phyloP scores from a whole-genome alignment of 2,329 filamentous ascomycete species.

The Helotiales sp. region DNA sequence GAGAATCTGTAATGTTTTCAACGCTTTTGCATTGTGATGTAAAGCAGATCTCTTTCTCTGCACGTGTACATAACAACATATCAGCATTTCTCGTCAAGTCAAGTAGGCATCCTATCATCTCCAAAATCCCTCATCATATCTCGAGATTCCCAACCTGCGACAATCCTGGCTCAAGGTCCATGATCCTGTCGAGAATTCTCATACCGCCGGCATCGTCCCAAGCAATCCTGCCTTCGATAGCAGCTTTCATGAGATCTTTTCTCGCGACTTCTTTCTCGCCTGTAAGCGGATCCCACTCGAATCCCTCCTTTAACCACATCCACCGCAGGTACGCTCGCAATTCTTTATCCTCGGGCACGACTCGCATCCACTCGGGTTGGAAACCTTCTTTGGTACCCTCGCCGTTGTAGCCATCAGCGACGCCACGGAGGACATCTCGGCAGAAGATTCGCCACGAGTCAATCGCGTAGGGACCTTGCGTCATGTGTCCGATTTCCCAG shows the following conservation, averaged over 20 bases:
- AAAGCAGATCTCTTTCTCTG: neutral
- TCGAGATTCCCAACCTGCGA: slow-evolving; percentile 6
- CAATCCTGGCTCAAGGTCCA: neutral
- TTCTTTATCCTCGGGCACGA: slow-evolving; percentile 84
- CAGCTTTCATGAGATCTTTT: slow-evolving; percentile 59
- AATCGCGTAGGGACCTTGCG: slow-evolving; percentile 79
- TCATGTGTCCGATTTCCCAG: slow-evolving; percentile 88
- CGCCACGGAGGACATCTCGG: slow-evolving; percentile 73
- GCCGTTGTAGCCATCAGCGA: slow-evolving; percentile 70
- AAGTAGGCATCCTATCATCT: neutral
- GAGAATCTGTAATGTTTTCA: neutral
- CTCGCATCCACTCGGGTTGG: slow-evolving; percentile 89
- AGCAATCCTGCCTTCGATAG: slow-evolving; percentile 59
- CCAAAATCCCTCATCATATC: neutral
- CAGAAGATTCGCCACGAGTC: slow-evolving; percentile 97
- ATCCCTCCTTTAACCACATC: slow-evolving; percentile 91
- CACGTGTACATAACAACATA: neutral
- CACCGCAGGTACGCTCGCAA: slow-evolving; percentile 84
- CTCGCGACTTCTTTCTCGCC: slow-evolving; percentile 63
- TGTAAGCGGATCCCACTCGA: slow-evolving; percentile 76
- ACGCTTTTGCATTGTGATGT: neutral
- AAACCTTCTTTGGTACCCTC: slow-evolving; percentile 57
- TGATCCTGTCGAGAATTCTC: slow-evolving; percentile 47
- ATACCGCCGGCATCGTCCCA: slow-evolving; percentile 44
- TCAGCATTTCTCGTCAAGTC: neutral